A percentile compares a stretch with the other conserved stretches of the same genome.
Evolutionary conservation across 257 asterid genomes (phyloP).

Genomic region (Solanum lycopersicoides): DNA sequence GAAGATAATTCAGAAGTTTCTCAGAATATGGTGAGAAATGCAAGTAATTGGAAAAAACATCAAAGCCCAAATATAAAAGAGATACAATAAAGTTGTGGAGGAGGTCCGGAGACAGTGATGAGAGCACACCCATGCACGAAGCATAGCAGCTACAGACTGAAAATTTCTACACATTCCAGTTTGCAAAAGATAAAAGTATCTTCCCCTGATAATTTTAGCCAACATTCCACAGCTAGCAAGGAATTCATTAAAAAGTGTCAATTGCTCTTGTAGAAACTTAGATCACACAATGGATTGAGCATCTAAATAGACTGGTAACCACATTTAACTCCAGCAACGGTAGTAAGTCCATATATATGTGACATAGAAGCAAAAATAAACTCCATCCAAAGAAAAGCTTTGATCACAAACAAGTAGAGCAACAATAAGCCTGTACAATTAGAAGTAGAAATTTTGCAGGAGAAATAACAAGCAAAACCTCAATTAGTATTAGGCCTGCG

Average conservation of each 20-base stretch:
- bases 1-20: neutral
- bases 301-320: neutral
- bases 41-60: neutral
- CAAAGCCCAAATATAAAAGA: neutral
- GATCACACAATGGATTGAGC: neutral
- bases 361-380: neutral
- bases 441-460: neutral
- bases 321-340: neutral
- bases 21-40: neutral
- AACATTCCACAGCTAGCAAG: neutral
- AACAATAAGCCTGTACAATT: neutral
- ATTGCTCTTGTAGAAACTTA: neutral
- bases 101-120: neutral
- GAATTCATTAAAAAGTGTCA: neutral
- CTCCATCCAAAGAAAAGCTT: neutral
- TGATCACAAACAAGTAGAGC: neutral
- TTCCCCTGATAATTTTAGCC: neutral
- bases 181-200: neutral
- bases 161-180: neutral
- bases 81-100: neutral
- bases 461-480: neutral
- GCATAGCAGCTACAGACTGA: neutral
- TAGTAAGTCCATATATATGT: neutral
- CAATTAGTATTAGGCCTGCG: neutral
- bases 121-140: neutral